phyloP scores from a whole-genome alignment of 2,329 filamentous ascomycete species.

The Trichoderma polysporum region DNA sequence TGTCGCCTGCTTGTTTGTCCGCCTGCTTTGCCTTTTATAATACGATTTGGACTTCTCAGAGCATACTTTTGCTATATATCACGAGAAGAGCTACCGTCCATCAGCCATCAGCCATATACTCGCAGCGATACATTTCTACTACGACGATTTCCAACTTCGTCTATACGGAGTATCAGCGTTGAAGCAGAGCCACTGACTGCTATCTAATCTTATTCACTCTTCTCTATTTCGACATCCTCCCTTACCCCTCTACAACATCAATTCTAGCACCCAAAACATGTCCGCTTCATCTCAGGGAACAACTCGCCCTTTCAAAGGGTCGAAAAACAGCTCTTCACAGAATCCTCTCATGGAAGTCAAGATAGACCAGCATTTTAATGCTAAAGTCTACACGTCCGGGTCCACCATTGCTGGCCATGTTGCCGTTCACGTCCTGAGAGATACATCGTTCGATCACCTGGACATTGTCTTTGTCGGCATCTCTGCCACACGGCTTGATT shows the following conservation, averaged over 20 bases:
- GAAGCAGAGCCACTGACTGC: not conserved
- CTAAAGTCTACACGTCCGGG: slow-evolving; percentile 57
- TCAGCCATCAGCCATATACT: not conserved
- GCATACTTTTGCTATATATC: not conserved
- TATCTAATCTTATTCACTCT: not conserved
- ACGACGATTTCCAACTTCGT: not conserved
- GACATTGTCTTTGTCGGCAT: slow-evolving; percentile 55
- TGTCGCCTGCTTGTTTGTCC: not conserved
- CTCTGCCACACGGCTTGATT: slow-evolving; percentile 52
- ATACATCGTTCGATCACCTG: slow-evolving; percentile 51
- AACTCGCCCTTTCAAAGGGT: slow-evolving; percentile 4
- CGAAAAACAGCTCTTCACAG: slow-evolving; percentile 16
- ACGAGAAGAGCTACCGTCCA: not conserved
- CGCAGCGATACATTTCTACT: not conserved
- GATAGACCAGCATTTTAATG: slow-evolving; percentile 53
- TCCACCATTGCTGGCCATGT: slow-evolving; percentile 51
- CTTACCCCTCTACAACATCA: not conserved
- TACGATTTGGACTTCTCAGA: not conserved
- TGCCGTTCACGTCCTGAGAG: slow-evolving; percentile 44
- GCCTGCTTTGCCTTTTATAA: not conserved
- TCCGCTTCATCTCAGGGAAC: slow-evolving; percentile 27
- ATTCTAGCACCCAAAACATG: slow-evolving; percentile 22
- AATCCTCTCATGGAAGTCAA: slow-evolving; percentile 48
- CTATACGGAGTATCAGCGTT: not conserved
- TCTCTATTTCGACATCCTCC: not conserved